phyloP scores from a whole-genome alignment of 2,329 filamentous ascomycete genomes.

The Cryphonectria nitschkei region DNA sequence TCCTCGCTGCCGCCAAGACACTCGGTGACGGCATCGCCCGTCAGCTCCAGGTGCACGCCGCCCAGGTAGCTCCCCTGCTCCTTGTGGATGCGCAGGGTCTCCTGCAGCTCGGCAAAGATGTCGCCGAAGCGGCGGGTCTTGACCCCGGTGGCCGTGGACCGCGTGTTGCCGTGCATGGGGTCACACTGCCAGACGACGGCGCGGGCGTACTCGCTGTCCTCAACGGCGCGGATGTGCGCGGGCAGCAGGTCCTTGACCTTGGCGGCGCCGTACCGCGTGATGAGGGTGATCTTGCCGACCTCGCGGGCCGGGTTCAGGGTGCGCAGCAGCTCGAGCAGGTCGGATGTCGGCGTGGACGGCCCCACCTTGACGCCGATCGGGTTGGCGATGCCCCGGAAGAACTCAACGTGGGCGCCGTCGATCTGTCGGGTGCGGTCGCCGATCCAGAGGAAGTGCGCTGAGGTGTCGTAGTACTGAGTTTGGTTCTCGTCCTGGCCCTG shows the following conservation, averaged over 20 bases:
- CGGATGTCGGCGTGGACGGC: conserved; percentile 75
- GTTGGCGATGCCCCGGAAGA: conserved; percentile 94
- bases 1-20: conserved; percentile 90
- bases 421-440: conserved; percentile 94
- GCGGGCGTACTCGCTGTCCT: conserved; percentile 69
- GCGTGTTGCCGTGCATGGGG: conserved; percentile 91
- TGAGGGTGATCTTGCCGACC: conserved; percentile 91
- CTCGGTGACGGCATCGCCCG: conserved; percentile 94
- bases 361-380: conserved; percentile 97
- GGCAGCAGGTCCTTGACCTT: conserved; percentile 79
- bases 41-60: conserved; percentile 92
- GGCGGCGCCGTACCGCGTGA: conserved; percentile 87
- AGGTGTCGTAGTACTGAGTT: conserved; percentile 87
- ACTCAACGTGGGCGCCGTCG: conserved; percentile 92
- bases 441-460: conserved; percentile 97
- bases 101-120: conserved; percentile 84
- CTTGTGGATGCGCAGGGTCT: conserved; percentile 83
- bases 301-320: conserved; percentile 83
- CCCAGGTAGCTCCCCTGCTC: conserved; percentile 84
- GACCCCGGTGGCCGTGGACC: conserved; percentile 72
- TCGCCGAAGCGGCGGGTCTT: conserved; percentile 92
- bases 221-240: conserved; percentile 84
- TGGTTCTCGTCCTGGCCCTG: conserved; percentile 35
- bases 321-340: conserved; percentile 79
- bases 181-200: conserved; percentile 96